These are phyloP conservation scores for Scedosporium apiospermum DNA, from an alignment of 2,329 filamentous ascomycete genomes.

Conservation along the genomic window DNA sequence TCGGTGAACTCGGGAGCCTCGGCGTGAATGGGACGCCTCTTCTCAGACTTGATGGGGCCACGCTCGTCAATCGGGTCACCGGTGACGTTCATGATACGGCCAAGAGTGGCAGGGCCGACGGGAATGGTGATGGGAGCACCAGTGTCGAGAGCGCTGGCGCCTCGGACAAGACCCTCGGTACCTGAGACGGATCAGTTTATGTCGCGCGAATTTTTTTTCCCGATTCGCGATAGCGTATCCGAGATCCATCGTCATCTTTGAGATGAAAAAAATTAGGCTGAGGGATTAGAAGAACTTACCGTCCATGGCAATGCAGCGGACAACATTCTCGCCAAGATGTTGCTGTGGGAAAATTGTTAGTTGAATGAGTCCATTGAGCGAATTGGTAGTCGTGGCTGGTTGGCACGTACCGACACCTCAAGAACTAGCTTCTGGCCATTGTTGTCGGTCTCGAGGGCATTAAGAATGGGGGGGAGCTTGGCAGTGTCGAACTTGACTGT, in stretches of 20 bases:
- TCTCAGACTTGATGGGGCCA: conserved; percentile 90
- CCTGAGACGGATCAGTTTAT: conserved; percentile 38
- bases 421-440: conserved; percentile 89
- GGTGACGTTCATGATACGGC: conserved; percentile 99
- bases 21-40: conserved; percentile 84
- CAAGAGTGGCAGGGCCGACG: conserved; percentile 85
- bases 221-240: background rate
- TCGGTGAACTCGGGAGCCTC: conserved; percentile 88
- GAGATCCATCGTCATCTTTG: background rate
- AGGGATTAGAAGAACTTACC: conserved; percentile 50
- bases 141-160: conserved; percentile 75
- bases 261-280: conserved; percentile 8
- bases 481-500: conserved; percentile 94
- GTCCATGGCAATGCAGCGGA: conserved; percentile 99
- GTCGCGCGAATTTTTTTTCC: conserved; percentile 5
- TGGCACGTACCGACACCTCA: conserved; percentile 75
- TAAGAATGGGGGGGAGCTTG: conserved; percentile 93
- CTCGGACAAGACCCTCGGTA: conserved; percentile 99
- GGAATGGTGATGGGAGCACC: conserved; percentile 93
- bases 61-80: conserved; percentile 99
- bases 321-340: conserved; percentile 99
- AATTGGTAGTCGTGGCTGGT: conserved; percentile 4
- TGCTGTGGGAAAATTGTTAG: conserved; percentile 54
- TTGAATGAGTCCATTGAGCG: conserved; percentile 4
- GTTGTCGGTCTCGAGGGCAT: conserved; percentile 88